Conservation (phyloP, 106 monocot genomes). For the Cymbidium sinense region DNA sequence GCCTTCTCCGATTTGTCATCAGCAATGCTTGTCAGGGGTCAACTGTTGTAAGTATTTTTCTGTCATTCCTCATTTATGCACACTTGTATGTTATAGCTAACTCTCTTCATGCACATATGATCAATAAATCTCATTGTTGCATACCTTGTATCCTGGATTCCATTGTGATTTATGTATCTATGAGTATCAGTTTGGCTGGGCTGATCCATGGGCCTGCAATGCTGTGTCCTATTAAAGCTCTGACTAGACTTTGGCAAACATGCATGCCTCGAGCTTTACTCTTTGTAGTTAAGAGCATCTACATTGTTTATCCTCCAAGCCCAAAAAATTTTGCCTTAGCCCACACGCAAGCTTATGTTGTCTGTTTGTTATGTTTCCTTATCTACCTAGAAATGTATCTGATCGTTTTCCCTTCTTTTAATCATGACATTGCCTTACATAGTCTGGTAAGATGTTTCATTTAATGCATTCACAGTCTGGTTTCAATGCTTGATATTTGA, state of each 20-base stretch:
- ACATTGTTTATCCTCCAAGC: neutral
- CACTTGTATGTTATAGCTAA: neutral
- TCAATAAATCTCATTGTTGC: neutral
- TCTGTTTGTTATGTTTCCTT: neutral
- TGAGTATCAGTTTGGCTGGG: neutral
- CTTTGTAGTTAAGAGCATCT: neutral
- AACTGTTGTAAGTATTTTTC: slow-evolving; percentile 44
- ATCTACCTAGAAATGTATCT: neutral
- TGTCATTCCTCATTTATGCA: neutral
- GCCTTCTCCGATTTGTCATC: slow-evolving; percentile 45
- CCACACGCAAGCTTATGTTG: neutral
- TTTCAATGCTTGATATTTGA: neutral
- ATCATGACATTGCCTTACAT: neutral
- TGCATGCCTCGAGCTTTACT: neutral
- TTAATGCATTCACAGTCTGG: neutral
- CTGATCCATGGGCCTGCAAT: neutral
- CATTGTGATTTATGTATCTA: neutral
- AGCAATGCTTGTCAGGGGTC: slow-evolving; percentile 52
- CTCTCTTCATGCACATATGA: neutral
- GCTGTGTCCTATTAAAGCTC: neutral
- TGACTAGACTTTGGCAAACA: neutral
- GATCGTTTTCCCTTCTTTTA: neutral
- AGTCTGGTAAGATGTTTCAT: neutral
- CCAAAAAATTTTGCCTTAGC: neutral
- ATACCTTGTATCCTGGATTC: neutral